phyloP scores from a whole-genome alignment of 2,329 filamentous ascomycete species.

The Fonsecaea erecta region DNA sequence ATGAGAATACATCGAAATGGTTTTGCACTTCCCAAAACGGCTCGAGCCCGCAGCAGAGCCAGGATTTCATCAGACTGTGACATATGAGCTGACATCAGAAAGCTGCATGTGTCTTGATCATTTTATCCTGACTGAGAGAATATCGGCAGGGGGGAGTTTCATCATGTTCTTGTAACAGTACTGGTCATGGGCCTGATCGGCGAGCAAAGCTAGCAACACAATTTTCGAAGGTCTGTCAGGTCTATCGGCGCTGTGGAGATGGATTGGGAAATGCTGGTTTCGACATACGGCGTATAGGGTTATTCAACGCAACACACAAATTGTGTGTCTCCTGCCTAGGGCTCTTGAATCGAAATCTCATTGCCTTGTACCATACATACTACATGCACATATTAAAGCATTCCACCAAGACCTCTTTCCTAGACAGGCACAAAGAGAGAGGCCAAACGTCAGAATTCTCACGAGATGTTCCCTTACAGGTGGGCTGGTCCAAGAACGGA shows the following conservation, averaged over 20 bases:
- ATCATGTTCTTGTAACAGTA: neutral
- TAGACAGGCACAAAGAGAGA: neutral
- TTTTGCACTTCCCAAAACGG: neutral
- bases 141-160: neutral
- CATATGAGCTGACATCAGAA: neutral
- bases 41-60: neutral
- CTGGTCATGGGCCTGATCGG: neutral
- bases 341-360: neutral
- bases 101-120: neutral
- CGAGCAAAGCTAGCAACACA: neutral
- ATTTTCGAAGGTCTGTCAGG: neutral
- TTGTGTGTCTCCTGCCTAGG: neutral
- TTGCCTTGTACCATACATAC: neutral
- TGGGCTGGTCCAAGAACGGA: neutral
- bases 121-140: neutral
- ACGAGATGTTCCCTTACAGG: neutral
- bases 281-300: neutral
- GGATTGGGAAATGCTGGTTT: neutral
- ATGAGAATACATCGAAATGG: neutral
- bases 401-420: neutral
- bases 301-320: neutral
- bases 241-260: neutral
- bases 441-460: no score
- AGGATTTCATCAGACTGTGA: neutral
- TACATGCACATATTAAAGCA: neutral